Evolutionary conservation across 345 rosid species (phyloP), one percentile per base, ranked within the genome.

Genomic region (Rhodamnia rubescens): DNA sequence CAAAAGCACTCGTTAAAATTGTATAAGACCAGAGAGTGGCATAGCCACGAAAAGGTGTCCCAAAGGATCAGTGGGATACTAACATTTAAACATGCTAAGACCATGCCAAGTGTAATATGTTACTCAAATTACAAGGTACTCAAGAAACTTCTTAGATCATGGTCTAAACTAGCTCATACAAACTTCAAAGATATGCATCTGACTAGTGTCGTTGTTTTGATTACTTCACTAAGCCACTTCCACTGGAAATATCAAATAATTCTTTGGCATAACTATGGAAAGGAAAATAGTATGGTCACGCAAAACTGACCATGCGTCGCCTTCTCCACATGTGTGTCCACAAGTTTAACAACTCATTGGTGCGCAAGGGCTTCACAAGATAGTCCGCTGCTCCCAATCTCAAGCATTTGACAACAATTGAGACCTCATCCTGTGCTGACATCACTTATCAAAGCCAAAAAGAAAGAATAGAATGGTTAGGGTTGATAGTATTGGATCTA

Each of bases 251-350:
- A 69, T 8, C 78, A 69, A 69, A 32, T 32, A 69, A 32, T 69
- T 16, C 47, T 69, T 69, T 2, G 4, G 8, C 4, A 2, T 32
- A 18, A 32, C 24, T 18, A 69, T 32, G 57, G 40, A 75, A 57
- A 44, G 86, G 13, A 82, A 32, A 86, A 32, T 13, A 69, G 52
- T 13, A 61, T 83, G 49, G 59, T 44, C 86, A 85, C 26, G 18
- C 47, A 82, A 85, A 75, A 89, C 91, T 69, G 83, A 91, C 93
- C 93, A 90, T 89, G 80, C 87, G 90, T 87, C 92, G 82, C 84
- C 92, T 89, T 84, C 91, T 88, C 93, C 92, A 91, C 92, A 90
- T 89, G 89, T 91, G 92, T 18, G 91, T 91, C 93, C 93, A 90
- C 53, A 91, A 87, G 87, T 90, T 90, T 84, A 91, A 83, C 55